phyloP scores from a whole-genome alignment of 2,329 filamentous ascomycete species.

The Xylaria digitata region DNA sequence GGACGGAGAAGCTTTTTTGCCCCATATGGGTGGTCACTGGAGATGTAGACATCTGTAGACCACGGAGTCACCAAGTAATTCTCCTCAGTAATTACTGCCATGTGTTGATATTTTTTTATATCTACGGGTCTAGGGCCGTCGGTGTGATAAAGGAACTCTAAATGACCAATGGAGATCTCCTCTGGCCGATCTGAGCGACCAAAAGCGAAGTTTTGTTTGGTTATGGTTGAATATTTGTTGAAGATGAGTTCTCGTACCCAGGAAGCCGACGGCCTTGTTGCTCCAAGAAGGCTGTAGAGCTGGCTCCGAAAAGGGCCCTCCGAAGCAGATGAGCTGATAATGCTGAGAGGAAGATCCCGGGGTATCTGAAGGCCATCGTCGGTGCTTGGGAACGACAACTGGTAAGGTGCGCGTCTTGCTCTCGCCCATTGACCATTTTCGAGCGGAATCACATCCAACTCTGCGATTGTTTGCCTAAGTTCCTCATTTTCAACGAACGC shows the following conservation, averaged over 20 bases:
- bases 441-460: constrained; percentile 40
- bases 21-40: constrained; percentile 34
- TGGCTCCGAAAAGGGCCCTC: not conserved
- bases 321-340: constrained; percentile 4
- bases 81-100: not conserved
- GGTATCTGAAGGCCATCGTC: constrained; percentile 26
- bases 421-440: constrained; percentile 38
- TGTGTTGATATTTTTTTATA: not conserved
- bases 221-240: constrained; percentile 5
- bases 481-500: constrained; percentile 7
- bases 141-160: constrained; percentile 18
- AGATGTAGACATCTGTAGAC: constrained; percentile 27
- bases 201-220: not conserved
- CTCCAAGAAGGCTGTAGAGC: constrained; percentile 17
- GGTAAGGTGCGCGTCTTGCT: not conserved
- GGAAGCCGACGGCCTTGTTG: not conserved
- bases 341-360: not conserved
- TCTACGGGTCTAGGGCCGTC: constrained; percentile 23
- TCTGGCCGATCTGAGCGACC: not conserved
- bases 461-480: not conserved
- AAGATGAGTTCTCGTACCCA: constrained; percentile 17
- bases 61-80: not conserved
- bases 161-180: constrained; percentile 2
- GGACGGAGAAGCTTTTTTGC: constrained; percentile 35
- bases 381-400: constrained; percentile 31